Conservation (phyloP, 441 rosid genomes). For the Viola pubescens region DNA sequence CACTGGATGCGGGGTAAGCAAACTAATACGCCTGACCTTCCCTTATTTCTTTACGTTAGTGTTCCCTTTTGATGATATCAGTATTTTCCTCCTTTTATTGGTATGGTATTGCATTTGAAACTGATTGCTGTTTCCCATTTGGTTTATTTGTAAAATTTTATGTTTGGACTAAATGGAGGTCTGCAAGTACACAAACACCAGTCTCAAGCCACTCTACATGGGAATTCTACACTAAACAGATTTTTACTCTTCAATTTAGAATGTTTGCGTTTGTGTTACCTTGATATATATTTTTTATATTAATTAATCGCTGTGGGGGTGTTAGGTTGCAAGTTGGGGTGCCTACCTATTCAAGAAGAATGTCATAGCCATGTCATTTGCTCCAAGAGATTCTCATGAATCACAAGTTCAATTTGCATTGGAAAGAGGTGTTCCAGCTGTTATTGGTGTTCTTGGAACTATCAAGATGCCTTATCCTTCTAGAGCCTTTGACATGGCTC, state of each 20-base stretch:
- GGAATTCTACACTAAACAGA: no score
- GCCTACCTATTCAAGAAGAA: conserved; percentile 91
- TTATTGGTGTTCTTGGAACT: conserved; percentile 91
- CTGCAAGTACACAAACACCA: no score
- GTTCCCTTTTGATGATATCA: neutral
- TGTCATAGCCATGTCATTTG: conserved; percentile 88
- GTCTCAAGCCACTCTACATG: no score
- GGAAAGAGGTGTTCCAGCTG: conserved; percentile 97
- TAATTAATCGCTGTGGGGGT: conserved; percentile 33
- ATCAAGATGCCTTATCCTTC: conserved; percentile 81
- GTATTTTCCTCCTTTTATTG: neutral
- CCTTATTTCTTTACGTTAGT: neutral
- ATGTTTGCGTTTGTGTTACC: neutral
- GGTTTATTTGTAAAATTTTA: no score
- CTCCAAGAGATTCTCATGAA: conserved; percentile 95
- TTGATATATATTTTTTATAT: neutral
- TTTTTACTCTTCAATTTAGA: neutral
- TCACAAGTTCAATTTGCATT: conserved; percentile 96
- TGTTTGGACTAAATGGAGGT: no score
- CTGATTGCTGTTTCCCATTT: no score
- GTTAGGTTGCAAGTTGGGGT: conserved; percentile 60
- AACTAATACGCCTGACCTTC: no score
- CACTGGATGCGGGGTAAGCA: conserved; percentile 93
- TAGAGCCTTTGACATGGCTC: conserved; percentile 91
- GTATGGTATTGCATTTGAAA: neutral